A percentile compares a stretch with the other conserved stretches of the same genome.
These are phyloP conservation scores for Pythium monospermum DNA, from an alignment of 352 stramenopile species.

Conservation along the genomic window DNA sequence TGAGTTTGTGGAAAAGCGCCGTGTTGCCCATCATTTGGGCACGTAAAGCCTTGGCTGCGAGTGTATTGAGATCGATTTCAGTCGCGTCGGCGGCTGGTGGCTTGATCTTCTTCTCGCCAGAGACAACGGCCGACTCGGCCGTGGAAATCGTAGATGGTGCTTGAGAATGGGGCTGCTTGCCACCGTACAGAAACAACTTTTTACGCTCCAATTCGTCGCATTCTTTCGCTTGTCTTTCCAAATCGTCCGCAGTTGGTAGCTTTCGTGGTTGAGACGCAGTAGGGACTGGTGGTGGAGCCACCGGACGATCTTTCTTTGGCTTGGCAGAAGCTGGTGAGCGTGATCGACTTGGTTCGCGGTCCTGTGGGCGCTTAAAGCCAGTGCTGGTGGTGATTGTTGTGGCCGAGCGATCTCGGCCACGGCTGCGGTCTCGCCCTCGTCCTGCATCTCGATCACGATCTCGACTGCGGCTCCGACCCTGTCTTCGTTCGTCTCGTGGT, in stretches of 20 bases:
- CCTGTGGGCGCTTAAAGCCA: slow-evolving; percentile 1
- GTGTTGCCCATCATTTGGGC: slow-evolving; percentile 84
- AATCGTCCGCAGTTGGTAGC: slow-evolving; percentile 8
- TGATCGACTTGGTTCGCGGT: slow-evolving; percentile 12
- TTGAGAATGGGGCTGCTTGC: no score
- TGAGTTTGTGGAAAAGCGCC: slow-evolving; percentile 64
- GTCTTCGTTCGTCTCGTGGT: slow-evolving; percentile 13
- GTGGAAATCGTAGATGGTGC: no score
- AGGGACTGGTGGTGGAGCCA: background rate
- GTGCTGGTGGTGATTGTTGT: background rate
- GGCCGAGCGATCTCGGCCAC: slow-evolving; percentile 4
- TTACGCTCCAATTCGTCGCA: slow-evolving; percentile 39
- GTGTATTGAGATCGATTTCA: slow-evolving; percentile 68
- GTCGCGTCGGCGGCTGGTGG: slow-evolving; percentile 2
- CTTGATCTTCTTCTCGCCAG: background rate
- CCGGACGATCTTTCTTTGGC: background rate
- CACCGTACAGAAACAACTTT: slow-evolving; percentile 63
- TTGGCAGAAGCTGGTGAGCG: background rate
- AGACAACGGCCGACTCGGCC: background rate
- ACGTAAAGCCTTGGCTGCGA: slow-evolving; percentile 67
- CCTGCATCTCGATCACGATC: slow-evolving; percentile 27
- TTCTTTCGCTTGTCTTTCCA: slow-evolving; percentile 19
- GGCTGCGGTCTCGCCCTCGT: slow-evolving; percentile 15
- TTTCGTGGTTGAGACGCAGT: slow-evolving; percentile 9
- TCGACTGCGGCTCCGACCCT: slow-evolving; percentile 21